phyloP scores from a whole-genome alignment of 2,329 filamentous ascomycete species.

The Aureobasidium musti region DNA sequence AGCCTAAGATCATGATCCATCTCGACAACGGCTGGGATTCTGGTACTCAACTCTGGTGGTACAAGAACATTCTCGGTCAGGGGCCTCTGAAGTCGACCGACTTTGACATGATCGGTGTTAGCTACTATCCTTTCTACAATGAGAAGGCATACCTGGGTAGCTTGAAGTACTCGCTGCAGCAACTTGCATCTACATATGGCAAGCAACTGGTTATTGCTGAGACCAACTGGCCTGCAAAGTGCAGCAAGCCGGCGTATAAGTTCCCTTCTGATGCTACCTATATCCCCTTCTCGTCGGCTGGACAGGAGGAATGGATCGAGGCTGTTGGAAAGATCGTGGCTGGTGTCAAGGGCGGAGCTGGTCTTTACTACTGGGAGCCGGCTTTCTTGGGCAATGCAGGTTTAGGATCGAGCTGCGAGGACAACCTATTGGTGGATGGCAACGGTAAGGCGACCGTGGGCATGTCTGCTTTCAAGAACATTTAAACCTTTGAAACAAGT shows the following conservation, averaged over 20 bases:
- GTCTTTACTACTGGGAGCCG: conserved; percentile 41
- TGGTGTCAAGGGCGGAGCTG: conserved; percentile 34
- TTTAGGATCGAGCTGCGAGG: conserved; percentile 37
- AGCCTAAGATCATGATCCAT: conserved; percentile 40
- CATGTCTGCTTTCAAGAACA: conserved; percentile 27
- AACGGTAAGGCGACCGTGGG: conserved; percentile 35
- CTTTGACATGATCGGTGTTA: conserved; percentile 39
- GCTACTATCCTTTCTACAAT: conserved; percentile 40
- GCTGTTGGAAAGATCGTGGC: conserved; percentile 34
- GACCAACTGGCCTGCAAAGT: conserved; percentile 39
- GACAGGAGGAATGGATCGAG: conserved; percentile 38
- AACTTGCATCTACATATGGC: conserved; percentile 35
- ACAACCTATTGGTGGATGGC: conserved; percentile 37
- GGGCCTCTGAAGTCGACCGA: conserved; percentile 35
- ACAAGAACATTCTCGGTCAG: conserved; percentile 36
- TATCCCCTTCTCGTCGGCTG: conserved; percentile 36
- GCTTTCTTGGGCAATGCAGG: conserved; percentile 38
- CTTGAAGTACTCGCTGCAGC: conserved; percentile 34
- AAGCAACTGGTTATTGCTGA: conserved; percentile 37
- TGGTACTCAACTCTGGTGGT: conserved; percentile 39
- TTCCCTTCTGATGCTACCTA: conserved; percentile 36
- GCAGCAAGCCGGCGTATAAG: conserved; percentile 35
- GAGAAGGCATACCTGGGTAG: conserved; percentile 36
- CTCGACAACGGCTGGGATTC: conserved; percentile 42
- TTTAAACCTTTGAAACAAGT: background rate